Percentiles rank a stretch among this genome's conserved stretches.
Evolutionary conservation across 345 rosid genomes (phyloP).

Genomic region (Hibiscus syriacus): DNA sequence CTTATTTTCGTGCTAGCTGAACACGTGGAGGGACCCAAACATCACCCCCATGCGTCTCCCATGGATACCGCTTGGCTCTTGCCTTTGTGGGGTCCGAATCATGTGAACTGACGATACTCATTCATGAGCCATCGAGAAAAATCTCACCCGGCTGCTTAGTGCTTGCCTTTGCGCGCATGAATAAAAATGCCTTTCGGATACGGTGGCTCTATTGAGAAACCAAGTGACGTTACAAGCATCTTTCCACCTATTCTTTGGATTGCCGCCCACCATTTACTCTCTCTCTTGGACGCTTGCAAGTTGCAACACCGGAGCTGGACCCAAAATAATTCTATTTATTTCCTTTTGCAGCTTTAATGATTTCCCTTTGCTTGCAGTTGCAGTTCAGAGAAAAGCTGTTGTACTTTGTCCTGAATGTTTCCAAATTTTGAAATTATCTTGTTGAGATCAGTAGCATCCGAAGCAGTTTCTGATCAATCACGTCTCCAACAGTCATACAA

Average conservation of each 20-base stretch:
- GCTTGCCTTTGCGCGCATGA: not conserved
- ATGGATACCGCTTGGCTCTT: not conserved
- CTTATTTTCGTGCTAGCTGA: slow-evolving; percentile 36
- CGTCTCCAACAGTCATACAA: too few species aligned
- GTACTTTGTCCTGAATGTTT: too few species aligned
- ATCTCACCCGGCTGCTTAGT: not conserved
- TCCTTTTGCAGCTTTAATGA: too few species aligned
- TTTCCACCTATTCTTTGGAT: slow-evolving; percentile 20
- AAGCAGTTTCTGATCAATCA: too few species aligned
- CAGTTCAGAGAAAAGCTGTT: too few species aligned
- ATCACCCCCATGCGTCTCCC: slow-evolving; percentile 7
- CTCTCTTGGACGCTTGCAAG: slow-evolving; percentile 4
- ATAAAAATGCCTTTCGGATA: not conserved
- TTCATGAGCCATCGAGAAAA: not conserved
- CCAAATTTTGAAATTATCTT: too few species aligned
- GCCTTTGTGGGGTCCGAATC: slow-evolving; percentile 27
- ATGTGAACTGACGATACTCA: slow-evolving; percentile 15
- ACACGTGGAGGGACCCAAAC: slow-evolving; percentile 37
- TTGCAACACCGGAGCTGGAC: not conserved
- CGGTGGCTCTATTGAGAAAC: not conserved
- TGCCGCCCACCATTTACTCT: slow-evolving; percentile 15
- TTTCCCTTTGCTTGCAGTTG: too few species aligned
- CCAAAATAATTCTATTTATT: slow-evolving; percentile 3
- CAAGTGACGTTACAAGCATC: not conserved
- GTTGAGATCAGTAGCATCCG: too few species aligned